Base-by-base conservation (phyloP, 176 grass and related monocot species). In the Phoenix roebelenii region DNA sequence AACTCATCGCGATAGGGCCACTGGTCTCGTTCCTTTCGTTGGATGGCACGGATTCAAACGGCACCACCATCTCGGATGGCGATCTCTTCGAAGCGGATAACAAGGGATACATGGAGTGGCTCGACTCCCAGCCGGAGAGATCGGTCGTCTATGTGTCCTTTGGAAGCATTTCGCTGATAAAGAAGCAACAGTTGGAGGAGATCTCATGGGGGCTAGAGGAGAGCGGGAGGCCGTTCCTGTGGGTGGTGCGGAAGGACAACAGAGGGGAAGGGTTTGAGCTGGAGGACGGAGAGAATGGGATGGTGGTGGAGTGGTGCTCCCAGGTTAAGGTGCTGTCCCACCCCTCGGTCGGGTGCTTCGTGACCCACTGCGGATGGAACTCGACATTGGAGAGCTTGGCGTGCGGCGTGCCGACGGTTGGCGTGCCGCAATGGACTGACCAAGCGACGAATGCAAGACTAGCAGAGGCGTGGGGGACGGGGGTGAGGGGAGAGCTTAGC, bases 281-380 rank as follows among this genome's bases (percentile, higher is more conserved):
- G 3, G 29, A 72, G 1, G 51, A 0, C 16, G 59, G 20, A 12
- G 79, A 57, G 6, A 66, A 48, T 15, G 77, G 83, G 54, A 22
- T 87, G 57, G 71, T 82, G 55, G 86, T 95, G 59, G 86, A 90
- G 65, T 95, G 91, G 86, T 95, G 86, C 19, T 67, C 80, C 60
- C 86, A 90, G 72, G 76, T 68, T 28, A 44, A 52, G 23, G 89
- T 95, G 32, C 64, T 95, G n/a, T 64, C 49, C 23, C 89, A 95
- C 69, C 72, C 76, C 3, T 58, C 82, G 4, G 75, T 95, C 3
- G 85, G 69, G 1, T 95, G 89, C 76, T 95, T 95, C 67, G 69
- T 95, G 15, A 95, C 82, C 2, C 89, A 95, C 66, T 82, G 89
- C 66, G 67, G 89, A 14, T 85, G 89, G 84, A 81, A 88, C 74